Conservation (phyloP, 2,329 filamentous ascomycete genomes). For the Bipolaris sorokiniana region DNA sequence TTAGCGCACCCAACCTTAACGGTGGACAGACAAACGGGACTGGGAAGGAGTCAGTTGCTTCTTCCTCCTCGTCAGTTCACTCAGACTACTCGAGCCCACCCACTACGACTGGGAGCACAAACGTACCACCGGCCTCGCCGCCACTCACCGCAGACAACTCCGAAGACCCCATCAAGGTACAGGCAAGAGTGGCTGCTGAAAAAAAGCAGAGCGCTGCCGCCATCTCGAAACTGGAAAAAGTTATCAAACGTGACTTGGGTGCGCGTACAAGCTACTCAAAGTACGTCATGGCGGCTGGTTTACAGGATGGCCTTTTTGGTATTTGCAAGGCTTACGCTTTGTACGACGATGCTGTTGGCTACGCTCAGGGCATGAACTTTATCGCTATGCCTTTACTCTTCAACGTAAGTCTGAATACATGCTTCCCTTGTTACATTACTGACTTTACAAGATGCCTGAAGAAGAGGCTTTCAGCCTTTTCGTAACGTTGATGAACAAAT, state of each 20-base stretch:
- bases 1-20: slow-evolving; percentile 43
- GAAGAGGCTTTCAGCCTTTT: slow-evolving; percentile 95
- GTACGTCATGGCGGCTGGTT: slow-evolving; percentile 85
- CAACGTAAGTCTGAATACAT: slow-evolving; percentile 67
- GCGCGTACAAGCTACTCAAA: slow-evolving; percentile 96
- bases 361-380: slow-evolving; percentile 99
- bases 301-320: slow-evolving; percentile 92
- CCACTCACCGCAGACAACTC: slow-evolving; percentile 61
- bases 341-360: slow-evolving; percentile 92
- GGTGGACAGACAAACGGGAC: slow-evolving; percentile 58
- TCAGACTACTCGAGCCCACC: slow-evolving; percentile 74
- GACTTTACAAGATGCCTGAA: slow-evolving; percentile 76
- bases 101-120: slow-evolving; percentile 56
- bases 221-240: slow-evolving; percentile 85
- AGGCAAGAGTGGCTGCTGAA: slow-evolving; percentile 68
- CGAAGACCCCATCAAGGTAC: slow-evolving; percentile 69
- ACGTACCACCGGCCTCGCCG: slow-evolving; percentile 53
- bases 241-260: slow-evolving; percentile 88
- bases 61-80: slow-evolving; percentile 83
- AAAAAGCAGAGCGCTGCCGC: slow-evolving; percentile 75
- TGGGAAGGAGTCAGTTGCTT: slow-evolving; percentile 71
- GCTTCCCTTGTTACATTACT: slow-evolving; percentile 69
- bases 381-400: slow-evolving; percentile 95
- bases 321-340: slow-evolving; percentile 97
- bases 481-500: slow-evolving; percentile 95